Base-by-base conservation (phyloP, 2,329 filamentous ascomycete species). In the Hymenoscyphus occultus region DNA sequence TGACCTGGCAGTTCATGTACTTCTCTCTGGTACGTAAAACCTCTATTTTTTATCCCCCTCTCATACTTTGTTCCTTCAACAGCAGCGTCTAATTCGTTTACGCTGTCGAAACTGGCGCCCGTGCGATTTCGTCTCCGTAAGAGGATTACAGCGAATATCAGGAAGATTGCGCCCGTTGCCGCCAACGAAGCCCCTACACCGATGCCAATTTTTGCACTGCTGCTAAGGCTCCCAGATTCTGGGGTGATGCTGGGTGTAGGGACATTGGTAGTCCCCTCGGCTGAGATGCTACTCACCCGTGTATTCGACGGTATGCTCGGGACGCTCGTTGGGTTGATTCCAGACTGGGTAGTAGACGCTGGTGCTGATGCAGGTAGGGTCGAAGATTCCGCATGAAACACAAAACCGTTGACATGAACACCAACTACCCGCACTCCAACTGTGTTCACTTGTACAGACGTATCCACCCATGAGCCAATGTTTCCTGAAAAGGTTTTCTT, bases 171-270 rank as follows among this genome's bases (percentile, higher is more conserved):
- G 9, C 28, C 42, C 5, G 60, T 56, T 13, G 39, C 45, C 5
- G 12, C 57, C 32, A 64, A 16, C 16, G 57, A 51, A 35, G 57
- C 35, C 12, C 45, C 63, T n/a, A 64, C 19, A 51, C 63, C 60
- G 10, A 61, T 54, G 39, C 63, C 63, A 35, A 60, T 42, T 19
- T 39, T 57, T n/a, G 59, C 32, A 32, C 51, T 19, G n/a, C n/a
- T 59, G 57, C 16, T 64, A 28, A 61, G 31, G 12, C 31, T 16
- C 32, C 19, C 28, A 39, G 22, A 7, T 10, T 28, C 19, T 28
- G 28, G n/a, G 22, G 39, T 22, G 10, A 9, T 28, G 28, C 22
- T 40, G 14, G 22, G 32, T 19, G 10, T 48, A 22, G 19, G 28
- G 10, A 19, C 16, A 5, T 14, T 31, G 10, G 4, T 58, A 19